Base-by-base conservation (phyloP, 768 basidiomycete genomes). In the Tricholoma saponaceum region DNA sequence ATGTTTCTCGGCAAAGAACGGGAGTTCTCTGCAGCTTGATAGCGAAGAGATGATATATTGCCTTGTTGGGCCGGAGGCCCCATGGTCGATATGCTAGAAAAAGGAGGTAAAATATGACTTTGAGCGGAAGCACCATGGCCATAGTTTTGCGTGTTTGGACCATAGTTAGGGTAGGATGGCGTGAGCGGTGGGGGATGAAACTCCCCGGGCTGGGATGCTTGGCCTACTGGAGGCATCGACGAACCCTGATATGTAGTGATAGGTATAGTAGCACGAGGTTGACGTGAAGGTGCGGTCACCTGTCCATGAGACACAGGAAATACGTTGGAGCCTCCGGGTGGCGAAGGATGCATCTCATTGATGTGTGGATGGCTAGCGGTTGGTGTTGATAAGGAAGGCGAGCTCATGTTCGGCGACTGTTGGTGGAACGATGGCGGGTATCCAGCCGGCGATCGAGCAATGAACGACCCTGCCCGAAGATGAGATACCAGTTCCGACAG, bases 401-500 rank as follows among this genome's bases (percentile, higher is more conserved):
- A 84, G 60, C 83, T 85, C 52, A 87, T 65, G 57, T 79, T 83
- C 9, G 90, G 89, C 1, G 90, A 90, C 37, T 80, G 83, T 41
- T 86, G 79, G 52, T 79, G 75, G 53, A 82, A 85, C 3, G 79
- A 72, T 26, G 75, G 77, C 28, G 81, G 76, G 67, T 75, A 88
- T 4, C 78, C 67, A 10, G 88, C 84, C 2, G 89, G 89, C 14
- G 89, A 90, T 63, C 88, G 83, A 51, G 78, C 76, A 51, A 67
- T 62, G 46, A 79, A 69, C 3, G 78, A 71, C 25, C 79, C 78
- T 60, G 75, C 77, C n/a, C 91, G 88, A 39, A 97, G 72, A 62
- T 91, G 86, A 16, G 83, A 77, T 53, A 90, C 85, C 58, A 98
- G 82, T 66, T 96, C 95, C 53, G 85, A 75, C 10, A 98, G 79